Evolutionary conservation across 768 basidiomycete genomes (phyloP), one percentile per base, ranked within the genome.

Genomic region (Mycena sanguinolenta): DNA sequence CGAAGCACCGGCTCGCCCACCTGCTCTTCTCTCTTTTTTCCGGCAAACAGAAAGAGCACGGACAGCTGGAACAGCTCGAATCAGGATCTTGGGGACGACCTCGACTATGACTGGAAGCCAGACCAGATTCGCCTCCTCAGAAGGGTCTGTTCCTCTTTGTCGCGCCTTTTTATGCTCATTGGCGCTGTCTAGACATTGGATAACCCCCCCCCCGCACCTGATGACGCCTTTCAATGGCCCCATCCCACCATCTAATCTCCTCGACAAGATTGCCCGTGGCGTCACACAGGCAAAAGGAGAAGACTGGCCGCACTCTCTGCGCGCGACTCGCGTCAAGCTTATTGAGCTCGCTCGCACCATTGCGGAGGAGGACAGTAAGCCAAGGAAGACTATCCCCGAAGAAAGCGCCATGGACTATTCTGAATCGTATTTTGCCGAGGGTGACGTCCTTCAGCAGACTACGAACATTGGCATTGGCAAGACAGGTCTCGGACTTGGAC

Each of bases 51-150:
- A 72, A 91, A 90, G 79, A 94, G 92, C 79, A 90, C 91, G 1
- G 92, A 94, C 79, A 94, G 93, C 79, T 94, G 93, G 93, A 92
- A 91, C 79, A 93, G 92, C 75, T 95, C 94, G 25, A 94, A 89
- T 70, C 84, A 85, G 74, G 88, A 88, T 70, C 83, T 84, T n/a
- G 84, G 84, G 10, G 89, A 90, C 71, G 92, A 92, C 50, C 82
- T 87, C 32, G 89, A 90, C 63, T 88, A 82, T 67, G 91, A 92
- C 62, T 95, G 93, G 94, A 91, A 87, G 76, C 86, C 87, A 52
- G 94, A 95, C 60, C 91, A 95, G 71, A 82, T 90, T 65, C 83
- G 88, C 68, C 81, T 95, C 17, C 86, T 95, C 53, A 82, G 88
- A 67, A 85, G 92, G 79, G 93, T 94, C 88, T 82, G 28, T 74